These are phyloP conservation scores for Cyclotella distinguenda DNA, from an alignment of 108 stramenopile species.

Conservation along the genomic window DNA sequence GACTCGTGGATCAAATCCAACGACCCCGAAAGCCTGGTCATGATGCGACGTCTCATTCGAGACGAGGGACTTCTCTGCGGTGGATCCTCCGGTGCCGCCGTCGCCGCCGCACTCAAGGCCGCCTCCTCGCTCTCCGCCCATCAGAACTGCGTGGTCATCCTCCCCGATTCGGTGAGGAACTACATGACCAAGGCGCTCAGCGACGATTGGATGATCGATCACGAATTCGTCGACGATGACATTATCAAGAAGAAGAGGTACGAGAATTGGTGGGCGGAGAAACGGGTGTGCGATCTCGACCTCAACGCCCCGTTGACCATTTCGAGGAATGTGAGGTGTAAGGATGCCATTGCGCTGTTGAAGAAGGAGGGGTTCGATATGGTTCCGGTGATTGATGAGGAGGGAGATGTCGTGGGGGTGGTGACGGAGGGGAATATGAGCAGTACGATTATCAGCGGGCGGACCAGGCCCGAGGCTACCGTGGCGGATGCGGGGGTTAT, in stretches of 20 bases:
- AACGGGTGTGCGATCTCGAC: conserved; percentile 77
- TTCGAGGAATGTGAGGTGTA: conserved; percentile 72
- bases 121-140: conserved; percentile 66
- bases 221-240: conserved; percentile 82
- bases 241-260: conserved; percentile 64
- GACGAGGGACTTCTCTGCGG: conserved; percentile 93
- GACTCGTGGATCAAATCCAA: conserved; percentile 87
- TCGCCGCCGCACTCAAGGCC: conserved; percentile 72
- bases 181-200: conserved; percentile 95
- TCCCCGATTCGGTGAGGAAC: conserved; percentile 91
- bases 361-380: conserved; percentile 91
- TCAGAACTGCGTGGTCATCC: conserved; percentile 79
- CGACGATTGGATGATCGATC: conserved; percentile 94
- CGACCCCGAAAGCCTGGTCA: conserved; percentile 68
- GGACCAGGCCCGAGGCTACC: conserved; percentile 64
- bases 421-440: conserved; percentile 92
- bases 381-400: conserved; percentile 86
- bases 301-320: conserved; percentile 89
- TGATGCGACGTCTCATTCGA: conserved; percentile 86
- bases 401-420: conserved; percentile 84
- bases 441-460: conserved; percentile 61
- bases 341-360: conserved; percentile 85
- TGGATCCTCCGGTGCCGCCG: conserved; percentile 85
- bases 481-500: conserved; percentile 83
- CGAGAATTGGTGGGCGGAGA: conserved; percentile 70